Conservation (phyloP, 441 rosid species). For the Omphalea diandra region DNA sequence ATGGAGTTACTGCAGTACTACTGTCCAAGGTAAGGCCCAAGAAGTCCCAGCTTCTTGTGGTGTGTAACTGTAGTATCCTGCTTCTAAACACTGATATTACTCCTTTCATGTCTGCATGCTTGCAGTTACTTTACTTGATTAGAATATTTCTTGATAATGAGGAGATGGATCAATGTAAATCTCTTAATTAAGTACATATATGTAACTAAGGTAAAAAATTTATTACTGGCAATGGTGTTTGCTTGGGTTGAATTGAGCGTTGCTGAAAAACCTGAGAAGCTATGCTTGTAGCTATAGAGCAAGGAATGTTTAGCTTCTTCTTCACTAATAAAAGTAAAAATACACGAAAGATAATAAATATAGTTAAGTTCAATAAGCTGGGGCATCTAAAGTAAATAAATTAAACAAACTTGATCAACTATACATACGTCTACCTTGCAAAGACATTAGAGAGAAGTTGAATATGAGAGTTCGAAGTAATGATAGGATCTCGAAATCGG, state of each 20-base stretch:
- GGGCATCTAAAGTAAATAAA: neutral
- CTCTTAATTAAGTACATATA: neutral
- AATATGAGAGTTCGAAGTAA: conserved; percentile 45
- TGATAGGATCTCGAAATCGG: conserved; percentile 31
- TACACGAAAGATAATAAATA: neutral
- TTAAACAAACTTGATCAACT: neutral
- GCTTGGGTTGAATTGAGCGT: conserved; percentile 63
- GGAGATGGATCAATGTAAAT: neutral
- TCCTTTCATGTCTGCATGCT: conserved; percentile 47
- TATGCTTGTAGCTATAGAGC: conserved; percentile 60
- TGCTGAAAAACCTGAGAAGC: conserved; percentile 73
- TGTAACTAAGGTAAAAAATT: neutral
- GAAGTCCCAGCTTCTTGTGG: conserved; percentile 90
- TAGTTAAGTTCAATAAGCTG: neutral
- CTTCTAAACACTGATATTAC: conserved; percentile 64
- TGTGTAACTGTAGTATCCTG: conserved; percentile 56
- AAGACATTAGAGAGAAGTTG: conserved; percentile 56
- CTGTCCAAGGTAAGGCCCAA: conserved; percentile 54
- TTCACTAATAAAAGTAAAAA: conserved; percentile 36
- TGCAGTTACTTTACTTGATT: neutral
- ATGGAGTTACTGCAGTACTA: conserved; percentile 22
- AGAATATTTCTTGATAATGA: neutral
- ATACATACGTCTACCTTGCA: conserved; percentile 35
- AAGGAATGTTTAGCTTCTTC: conserved; percentile 51
- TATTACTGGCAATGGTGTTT: conserved; percentile 47